Base-by-base conservation (phyloP, 306 rosid species). In the Castanea crenata region DNA sequence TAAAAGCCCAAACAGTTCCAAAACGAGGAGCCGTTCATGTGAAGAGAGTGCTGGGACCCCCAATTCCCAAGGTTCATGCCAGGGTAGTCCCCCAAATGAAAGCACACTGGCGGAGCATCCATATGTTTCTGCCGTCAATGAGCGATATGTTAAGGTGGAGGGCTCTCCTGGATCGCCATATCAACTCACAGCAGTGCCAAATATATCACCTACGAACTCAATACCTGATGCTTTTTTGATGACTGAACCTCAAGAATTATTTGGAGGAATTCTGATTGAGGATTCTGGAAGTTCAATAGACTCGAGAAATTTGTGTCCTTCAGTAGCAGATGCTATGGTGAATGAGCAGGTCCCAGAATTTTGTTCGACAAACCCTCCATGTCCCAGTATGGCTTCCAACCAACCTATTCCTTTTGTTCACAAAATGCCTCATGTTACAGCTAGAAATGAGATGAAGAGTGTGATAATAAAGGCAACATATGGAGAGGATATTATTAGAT, bases 231-330 rank as follows among this genome's bases (percentile, higher is more conserved):
- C 72, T 18, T 64, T 85, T 13, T 80, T 81, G 56, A 68, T 74
- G 19, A 57, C 87, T 35, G 97, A 92, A 81, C 80, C 82, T 32
- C 85, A 89, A 81, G 91, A 92, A 86, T 84, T 88, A 57, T 88
- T 87, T 83, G 89, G 88, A 75, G 90, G 88, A 75, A 85, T 90
- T 88, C 88, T 84, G 58, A 55, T 90, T 32, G 92, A 88, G 86
- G 96, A 87, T 83, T 89, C 86, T 44, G 97, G 95, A 78, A 94
- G 92, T 77, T 92, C 96, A 38, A 90, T 88, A 81, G 97, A 94
- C 82, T 86, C 92, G 14, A 90, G 88, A 85, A 92, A 92, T 74
- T 76, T 94, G 19, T 92, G 97, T 75, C 93, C 97, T 81, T 83
- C 88, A 20, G 90, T n/a, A 5, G 85, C 85, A 10, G 98, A 91